Evolutionary conservation across 31 red algal genomes (phyloP).

Genomic region (Pterothamnion heteromorphum): DNA sequence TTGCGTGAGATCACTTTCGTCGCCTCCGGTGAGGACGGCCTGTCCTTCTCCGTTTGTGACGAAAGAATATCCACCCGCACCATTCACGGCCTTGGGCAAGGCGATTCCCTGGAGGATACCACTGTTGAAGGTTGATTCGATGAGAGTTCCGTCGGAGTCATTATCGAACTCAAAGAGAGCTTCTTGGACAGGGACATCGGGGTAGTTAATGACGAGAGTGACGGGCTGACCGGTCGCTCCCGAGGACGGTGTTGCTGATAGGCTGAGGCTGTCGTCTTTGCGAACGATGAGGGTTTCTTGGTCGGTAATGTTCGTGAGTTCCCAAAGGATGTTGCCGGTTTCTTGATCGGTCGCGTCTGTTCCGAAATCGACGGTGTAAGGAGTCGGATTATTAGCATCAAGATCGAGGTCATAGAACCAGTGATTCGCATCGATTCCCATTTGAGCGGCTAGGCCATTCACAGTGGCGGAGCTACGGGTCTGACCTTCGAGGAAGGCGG

Average conservation of each 20-base stretch:
- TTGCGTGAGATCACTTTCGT: no score
- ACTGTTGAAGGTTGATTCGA: no score
- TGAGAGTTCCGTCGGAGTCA: no score
- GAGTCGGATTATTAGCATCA: neutral
- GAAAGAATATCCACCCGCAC: no score
- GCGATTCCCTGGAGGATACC: no score
- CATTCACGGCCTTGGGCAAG: no score
- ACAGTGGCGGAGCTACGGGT: neutral
- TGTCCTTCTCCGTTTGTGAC: no score
- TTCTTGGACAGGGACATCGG: no score
- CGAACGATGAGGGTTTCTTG: neutral
- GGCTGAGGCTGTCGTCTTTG: neutral
- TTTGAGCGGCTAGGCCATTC: neutral
- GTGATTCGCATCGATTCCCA: neutral
- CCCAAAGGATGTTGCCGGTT: neutral
- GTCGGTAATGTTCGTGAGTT: neutral
- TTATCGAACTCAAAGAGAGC: no score
- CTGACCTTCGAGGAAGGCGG: neutral
- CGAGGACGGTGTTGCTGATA: neutral
- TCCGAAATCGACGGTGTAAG: neutral
- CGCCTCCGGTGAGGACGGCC: no score
- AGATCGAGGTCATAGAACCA: neutral
- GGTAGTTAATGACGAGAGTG: no score
- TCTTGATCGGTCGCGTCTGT: neutral
- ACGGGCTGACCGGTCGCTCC: neutral